phyloP scores from a whole-genome alignment of 805 yeast species.

The Wickerhamiella azymoides region DNA sequence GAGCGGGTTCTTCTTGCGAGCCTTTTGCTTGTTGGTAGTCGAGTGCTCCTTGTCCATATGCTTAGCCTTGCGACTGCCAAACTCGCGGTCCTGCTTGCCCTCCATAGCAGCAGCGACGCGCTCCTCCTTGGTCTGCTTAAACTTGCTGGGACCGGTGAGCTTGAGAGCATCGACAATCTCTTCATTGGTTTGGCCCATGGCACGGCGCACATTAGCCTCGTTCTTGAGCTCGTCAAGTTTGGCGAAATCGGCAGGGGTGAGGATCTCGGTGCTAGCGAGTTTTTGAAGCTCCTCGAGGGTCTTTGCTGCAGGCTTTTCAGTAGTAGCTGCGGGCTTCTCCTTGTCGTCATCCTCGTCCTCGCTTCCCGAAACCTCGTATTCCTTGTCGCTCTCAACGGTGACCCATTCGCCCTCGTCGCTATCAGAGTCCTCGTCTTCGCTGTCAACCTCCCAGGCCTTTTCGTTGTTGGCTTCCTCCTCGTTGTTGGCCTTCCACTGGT shows the following conservation, averaged over 20 bases:
- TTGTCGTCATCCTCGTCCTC: constrained; percentile 20
- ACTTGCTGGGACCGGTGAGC: constrained; percentile 62
- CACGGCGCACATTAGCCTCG: constrained; percentile 73
- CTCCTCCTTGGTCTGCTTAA: constrained; percentile 81
- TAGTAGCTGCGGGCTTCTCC: constrained; percentile 18
- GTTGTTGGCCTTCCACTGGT: constrained; percentile 61
- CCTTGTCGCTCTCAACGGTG: constrained; percentile 57
- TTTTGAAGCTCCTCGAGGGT: constrained; percentile 33
- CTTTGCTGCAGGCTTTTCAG: constrained; percentile 17
- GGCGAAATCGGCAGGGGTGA: constrained; percentile 97
- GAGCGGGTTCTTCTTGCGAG: constrained; percentile 94
- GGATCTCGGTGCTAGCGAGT: constrained; percentile 59
- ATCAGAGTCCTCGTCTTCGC: constrained; percentile 34
- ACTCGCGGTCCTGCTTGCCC: constrained; percentile 88
- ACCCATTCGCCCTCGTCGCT: constrained; percentile 66
- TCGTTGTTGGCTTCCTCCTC: constrained; percentile 51
- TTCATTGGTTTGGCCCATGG: constrained; percentile 50
- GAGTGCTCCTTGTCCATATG: constrained; percentile 57
- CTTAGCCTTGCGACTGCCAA: constrained; percentile 69
- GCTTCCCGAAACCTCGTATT: constrained; percentile 20
- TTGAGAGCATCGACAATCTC: constrained; percentile 70
- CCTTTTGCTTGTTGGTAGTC: constrained; percentile 92
- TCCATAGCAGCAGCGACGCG: constrained; percentile 74
- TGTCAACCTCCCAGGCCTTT: constrained; percentile 41
- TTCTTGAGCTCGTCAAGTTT: constrained; percentile 77